These are phyloP conservation scores for Allantophomopsis cytisporea DNA, from an alignment of 2,329 filamentous ascomycete genomes.

Conservation along the genomic window DNA sequence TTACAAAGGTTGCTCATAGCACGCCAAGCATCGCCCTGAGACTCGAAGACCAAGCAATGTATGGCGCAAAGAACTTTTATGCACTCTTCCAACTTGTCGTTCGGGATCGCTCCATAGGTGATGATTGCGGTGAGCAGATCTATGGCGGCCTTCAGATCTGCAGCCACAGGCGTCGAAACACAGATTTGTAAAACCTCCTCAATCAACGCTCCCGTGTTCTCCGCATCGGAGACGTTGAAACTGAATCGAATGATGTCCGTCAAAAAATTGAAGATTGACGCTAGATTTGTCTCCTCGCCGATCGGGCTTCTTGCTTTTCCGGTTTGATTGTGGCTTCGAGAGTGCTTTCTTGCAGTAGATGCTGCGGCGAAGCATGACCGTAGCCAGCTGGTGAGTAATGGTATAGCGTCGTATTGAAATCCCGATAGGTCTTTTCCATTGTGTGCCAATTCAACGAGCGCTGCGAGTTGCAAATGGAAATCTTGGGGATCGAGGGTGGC, in stretches of 20 bases:
- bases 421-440: slow-evolving; percentile 48
- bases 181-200: slow-evolving; percentile 52
- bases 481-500: slow-evolving; percentile 42
- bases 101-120: slow-evolving; percentile 58
- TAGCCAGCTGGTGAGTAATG: slow-evolving; percentile 48
- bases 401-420: slow-evolving; percentile 54
- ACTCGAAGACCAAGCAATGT: slow-evolving; percentile 46
- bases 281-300: slow-evolving; percentile 47
- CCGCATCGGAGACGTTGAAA: slow-evolving; percentile 52
- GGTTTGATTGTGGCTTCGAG: slow-evolving; percentile 23
- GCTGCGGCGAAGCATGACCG: slow-evolving; percentile 38
- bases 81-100: slow-evolving; percentile 45
- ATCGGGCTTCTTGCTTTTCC: slow-evolving; percentile 24
- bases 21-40: slow-evolving; percentile 55
- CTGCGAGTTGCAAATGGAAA: slow-evolving; percentile 51
- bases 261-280: slow-evolving; percentile 50
- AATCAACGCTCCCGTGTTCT: slow-evolving; percentile 46
- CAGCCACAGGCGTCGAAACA: slow-evolving; percentile 47
- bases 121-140: slow-evolving; percentile 56
- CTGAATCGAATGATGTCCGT: slow-evolving; percentile 64
- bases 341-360: slow-evolving; percentile 35
- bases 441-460: slow-evolving; percentile 46
- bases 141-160: slow-evolving; percentile 55
- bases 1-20: slow-evolving; percentile 57
- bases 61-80: slow-evolving; percentile 61